Conservation (phyloP, 331 rosid genomes). For the Telfairia occidentalis region DNA sequence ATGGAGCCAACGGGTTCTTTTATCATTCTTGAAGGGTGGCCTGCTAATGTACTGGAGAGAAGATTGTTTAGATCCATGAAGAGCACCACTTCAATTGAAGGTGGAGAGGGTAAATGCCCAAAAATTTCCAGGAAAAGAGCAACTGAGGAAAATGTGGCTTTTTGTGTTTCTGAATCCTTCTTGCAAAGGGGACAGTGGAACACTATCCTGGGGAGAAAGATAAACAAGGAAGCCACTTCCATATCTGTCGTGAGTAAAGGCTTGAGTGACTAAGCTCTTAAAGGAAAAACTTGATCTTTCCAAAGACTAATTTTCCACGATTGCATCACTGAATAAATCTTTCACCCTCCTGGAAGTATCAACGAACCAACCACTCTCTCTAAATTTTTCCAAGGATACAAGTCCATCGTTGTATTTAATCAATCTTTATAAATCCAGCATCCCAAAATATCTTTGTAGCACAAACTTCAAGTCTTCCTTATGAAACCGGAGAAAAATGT, state of each 20-base stretch:
- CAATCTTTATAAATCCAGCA: neutral
- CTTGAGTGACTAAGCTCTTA: neutral
- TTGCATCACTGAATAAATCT: neutral
- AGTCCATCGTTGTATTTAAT: neutral
- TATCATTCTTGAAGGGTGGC: neutral
- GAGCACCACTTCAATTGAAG: neutral
- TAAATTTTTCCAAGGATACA: neutral
- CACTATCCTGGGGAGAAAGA: neutral
- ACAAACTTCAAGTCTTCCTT: no score
- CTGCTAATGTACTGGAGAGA: neutral
- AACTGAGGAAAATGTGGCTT: neutral
- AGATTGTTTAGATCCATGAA: no score
- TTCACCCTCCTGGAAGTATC: neutral
- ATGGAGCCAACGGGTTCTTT: neutral
- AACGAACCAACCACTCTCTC: neutral
- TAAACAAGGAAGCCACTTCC: neutral
- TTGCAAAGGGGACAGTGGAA: neutral
- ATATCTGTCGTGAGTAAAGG: neutral
- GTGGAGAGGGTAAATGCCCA: neutral
- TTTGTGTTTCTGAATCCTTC: neutral
- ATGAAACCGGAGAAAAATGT: no score
- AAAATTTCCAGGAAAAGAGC: neutral
- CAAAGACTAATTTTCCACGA: neutral
- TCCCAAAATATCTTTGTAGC: no score
- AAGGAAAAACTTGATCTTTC: neutral